phyloP scores from a whole-genome alignment of 495 filamentous ascomycete genomes.

The Penicillium paxilli region DNA sequence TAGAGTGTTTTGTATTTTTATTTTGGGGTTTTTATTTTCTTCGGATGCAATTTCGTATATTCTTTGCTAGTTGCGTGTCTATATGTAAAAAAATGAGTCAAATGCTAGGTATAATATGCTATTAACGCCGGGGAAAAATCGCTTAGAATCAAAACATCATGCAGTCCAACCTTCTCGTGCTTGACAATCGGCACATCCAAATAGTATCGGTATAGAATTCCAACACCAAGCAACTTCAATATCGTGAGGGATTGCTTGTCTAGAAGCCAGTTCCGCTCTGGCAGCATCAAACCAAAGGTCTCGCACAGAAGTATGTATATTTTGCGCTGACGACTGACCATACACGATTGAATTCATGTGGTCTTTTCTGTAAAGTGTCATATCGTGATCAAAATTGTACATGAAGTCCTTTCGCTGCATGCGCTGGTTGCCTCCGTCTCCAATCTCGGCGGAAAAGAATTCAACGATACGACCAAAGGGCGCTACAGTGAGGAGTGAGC shows the following conservation, averaged over 20 bases:
- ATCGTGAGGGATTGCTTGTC: constrained; percentile 33
- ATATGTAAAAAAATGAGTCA: neutral
- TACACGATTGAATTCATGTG: constrained; percentile 43
- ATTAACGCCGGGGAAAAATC: constrained; percentile 12
- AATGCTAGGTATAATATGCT: constrained; percentile 6
- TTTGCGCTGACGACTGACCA: constrained; percentile 28
- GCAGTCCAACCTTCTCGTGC: constrained; percentile 35
- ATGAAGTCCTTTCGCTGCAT: constrained; percentile 48
- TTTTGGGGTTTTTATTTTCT: no score
- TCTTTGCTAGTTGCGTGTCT: neutral
- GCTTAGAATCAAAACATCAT: constrained; percentile 19
- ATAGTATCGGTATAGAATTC: constrained; percentile 37
- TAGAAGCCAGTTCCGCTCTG: constrained; percentile 29
- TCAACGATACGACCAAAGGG: constrained; percentile 43
- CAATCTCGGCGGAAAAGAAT: constrained; percentile 49
- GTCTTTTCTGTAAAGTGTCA: constrained; percentile 35
- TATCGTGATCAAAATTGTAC: constrained; percentile 46
- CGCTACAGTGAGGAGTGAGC: constrained; percentile 43
- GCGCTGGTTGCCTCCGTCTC: constrained; percentile 43
- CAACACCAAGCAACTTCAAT: constrained; percentile 33
- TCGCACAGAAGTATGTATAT: constrained; percentile 34
- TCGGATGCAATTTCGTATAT: neutral
- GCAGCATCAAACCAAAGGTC: constrained; percentile 48
- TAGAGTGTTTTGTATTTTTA: no score
- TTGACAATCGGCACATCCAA: constrained; percentile 38